A percentile compares a stretch with the other conserved stretches of the same genome.
phyloP scores from a whole-genome alignment of 164 flowering plant genomes.

The Nymphaea colorata region DNA sequence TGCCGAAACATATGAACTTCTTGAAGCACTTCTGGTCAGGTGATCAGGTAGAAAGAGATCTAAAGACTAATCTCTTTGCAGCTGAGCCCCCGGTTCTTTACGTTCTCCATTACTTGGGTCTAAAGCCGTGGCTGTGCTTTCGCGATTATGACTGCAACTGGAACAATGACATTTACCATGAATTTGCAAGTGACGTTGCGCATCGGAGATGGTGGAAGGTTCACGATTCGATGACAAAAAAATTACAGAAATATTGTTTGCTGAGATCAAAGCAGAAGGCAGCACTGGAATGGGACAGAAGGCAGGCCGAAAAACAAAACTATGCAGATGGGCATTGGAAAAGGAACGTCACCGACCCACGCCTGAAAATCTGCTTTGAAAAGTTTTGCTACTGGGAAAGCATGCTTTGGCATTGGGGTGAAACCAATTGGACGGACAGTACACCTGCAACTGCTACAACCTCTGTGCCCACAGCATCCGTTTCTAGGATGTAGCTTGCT shows the following conservation, averaged over 20 bases:
- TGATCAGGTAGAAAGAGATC: slow-evolving; percentile 59
- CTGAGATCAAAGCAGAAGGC: slow-evolving; percentile 82
- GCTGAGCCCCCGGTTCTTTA: slow-evolving; percentile 90
- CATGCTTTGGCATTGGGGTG: slow-evolving; percentile 80
- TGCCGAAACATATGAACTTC: slow-evolving; percentile 88
- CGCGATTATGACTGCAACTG: slow-evolving; percentile 91
- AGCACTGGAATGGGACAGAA: slow-evolving; percentile 77
- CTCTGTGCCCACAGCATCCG: background rate
- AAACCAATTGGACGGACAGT: slow-evolving; percentile 26
- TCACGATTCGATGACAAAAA: slow-evolving; percentile 79
- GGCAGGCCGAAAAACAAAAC: slow-evolving; percentile 79
- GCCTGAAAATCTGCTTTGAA: background rate
- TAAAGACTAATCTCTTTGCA: slow-evolving; percentile 61
- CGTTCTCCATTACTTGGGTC: slow-evolving; percentile 76
- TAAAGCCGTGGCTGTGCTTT: slow-evolving; percentile 92
- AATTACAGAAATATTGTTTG: slow-evolving; percentile 65
- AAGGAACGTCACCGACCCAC: slow-evolving; percentile 33
- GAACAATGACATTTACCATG: slow-evolving; percentile 71
- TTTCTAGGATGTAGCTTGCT: background rate
- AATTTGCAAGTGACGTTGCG: slow-evolving; percentile 73
- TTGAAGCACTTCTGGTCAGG: slow-evolving; percentile 87
- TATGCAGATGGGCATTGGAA: slow-evolving; percentile 82
- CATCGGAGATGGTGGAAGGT: slow-evolving; percentile 86
- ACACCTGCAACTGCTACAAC: background rate
- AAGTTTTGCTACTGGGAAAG: slow-evolving; percentile 33